Conservation (phyloP, 306 rosid species). For the Pueraria montana region DNA sequence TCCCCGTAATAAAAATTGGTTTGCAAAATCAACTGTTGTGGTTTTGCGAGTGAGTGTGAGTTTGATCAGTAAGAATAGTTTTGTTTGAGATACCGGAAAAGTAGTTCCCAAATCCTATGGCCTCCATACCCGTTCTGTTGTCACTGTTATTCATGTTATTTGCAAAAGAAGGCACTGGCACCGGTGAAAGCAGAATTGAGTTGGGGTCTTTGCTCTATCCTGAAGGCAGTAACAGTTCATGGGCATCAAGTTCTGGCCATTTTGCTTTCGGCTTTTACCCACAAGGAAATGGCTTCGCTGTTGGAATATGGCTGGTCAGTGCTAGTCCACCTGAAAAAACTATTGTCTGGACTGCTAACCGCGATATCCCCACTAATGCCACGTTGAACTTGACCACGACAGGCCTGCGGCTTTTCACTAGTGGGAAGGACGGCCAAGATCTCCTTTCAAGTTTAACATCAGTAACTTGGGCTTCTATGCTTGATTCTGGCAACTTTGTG, state of each 20-base stretch:
- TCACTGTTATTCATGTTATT: neutral
- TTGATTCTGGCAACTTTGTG: slow-evolving; percentile 56
- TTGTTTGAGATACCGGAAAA: no score
- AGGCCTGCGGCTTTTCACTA: slow-evolving; percentile 29
- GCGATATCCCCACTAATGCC: slow-evolving; percentile 21
- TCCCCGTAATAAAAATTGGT: no score
- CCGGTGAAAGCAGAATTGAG: neutral
- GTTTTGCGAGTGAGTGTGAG: no score
- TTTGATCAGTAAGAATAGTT: no score
- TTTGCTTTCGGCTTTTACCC: slow-evolving; percentile 57
- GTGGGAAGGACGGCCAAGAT: neutral
- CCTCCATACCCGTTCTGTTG: slow-evolving; percentile 11
- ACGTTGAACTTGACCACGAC: slow-evolving; percentile 15
- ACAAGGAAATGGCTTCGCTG: slow-evolving; percentile 34
- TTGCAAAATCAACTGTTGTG: no score
- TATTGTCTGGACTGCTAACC: slow-evolving; percentile 54
- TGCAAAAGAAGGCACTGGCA: slow-evolving; percentile 3
- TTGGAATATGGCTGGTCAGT: slow-evolving; percentile 51
- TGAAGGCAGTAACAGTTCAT: neutral
- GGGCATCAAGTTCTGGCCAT: slow-evolving; percentile 51
- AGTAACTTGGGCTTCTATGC: slow-evolving; percentile 49
- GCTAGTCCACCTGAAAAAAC: neutral
- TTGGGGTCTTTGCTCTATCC: slow-evolving; percentile 37
- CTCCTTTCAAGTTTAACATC: neutral
- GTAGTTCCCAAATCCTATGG: slow-evolving; percentile 49